phyloP scores from a whole-genome alignment of 352 stramenopile genomes.

The Blastocystis sp. region DNA sequence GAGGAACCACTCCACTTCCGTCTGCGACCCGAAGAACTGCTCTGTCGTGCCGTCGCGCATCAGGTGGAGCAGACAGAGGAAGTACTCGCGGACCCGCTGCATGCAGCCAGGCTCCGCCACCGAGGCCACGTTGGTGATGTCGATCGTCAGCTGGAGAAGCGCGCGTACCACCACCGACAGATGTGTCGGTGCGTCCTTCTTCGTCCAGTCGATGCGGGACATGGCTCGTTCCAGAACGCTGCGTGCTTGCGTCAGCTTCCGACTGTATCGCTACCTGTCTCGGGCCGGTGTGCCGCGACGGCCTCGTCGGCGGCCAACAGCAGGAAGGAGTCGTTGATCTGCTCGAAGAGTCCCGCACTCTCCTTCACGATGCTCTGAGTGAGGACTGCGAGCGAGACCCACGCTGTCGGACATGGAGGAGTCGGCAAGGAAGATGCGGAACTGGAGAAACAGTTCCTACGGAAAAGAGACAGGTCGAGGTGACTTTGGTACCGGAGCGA shows the following conservation, averaged over 20 bases:
- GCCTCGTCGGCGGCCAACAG: slow-evolving; percentile 20
- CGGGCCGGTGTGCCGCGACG: not conserved
- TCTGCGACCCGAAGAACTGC: not conserved
- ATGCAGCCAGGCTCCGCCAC: not conserved
- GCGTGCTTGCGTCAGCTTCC: not conserved
- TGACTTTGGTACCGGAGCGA: not conserved
- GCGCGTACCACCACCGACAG: not conserved
- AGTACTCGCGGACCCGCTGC: not conserved
- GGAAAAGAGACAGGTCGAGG: not conserved
- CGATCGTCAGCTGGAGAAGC: slow-evolving; percentile 11
- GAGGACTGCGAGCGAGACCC: not conserved
- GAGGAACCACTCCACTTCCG: slow-evolving; percentile 17
- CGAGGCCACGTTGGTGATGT: slow-evolving; percentile 1
- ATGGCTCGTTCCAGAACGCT: not conserved
- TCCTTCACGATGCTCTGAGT: not conserved
- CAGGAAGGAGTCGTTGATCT: not conserved
- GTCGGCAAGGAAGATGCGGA: not conserved
- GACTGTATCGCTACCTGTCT: not conserved
- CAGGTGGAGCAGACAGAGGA: not conserved
- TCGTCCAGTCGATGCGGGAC: not conserved
- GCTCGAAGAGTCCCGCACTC: not conserved
- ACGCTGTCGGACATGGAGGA: not conserved
- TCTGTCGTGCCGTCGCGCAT: not conserved
- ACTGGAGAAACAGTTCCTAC: slow-evolving; percentile 18
- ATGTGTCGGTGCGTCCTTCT: not conserved